Conservation (phyloP, 768 basidiomycete species). For the Piloderma croceum region DNA sequence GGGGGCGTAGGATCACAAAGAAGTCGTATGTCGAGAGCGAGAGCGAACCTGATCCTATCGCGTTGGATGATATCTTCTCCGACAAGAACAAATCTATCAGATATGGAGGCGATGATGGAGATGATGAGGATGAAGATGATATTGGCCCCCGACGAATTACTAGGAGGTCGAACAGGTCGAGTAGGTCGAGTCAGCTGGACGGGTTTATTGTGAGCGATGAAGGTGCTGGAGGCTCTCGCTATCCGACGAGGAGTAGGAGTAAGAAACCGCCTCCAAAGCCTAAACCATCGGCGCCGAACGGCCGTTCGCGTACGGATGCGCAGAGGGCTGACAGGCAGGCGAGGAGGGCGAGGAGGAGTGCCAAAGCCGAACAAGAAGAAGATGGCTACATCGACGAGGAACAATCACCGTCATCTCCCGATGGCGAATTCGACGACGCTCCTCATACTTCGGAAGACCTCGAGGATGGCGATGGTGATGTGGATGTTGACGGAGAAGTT, state of each 20-base stretch:
- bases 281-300: slow-evolving; percentile 15
- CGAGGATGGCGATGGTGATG: slow-evolving; percentile 31
- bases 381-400: slow-evolving; percentile 46
- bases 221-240: slow-evolving; percentile 24
- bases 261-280: slow-evolving; percentile 26
- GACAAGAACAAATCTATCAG: background rate
- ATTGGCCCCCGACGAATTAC: background rate
- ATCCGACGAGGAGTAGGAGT: slow-evolving; percentile 35
- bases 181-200: slow-evolving; percentile 20
- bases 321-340: slow-evolving; percentile 12
- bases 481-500: slow-evolving; percentile 32
- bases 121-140: slow-evolving; percentile 10
- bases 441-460: slow-evolving; percentile 36
- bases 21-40: slow-evolving; percentile 40
- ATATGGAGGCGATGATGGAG: slow-evolving; percentile 1
- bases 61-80: slow-evolving; percentile 12
- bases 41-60: slow-evolving; percentile 35
- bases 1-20: slow-evolving; percentile 39
- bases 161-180: slow-evolving; percentile 7
- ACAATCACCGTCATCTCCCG: slow-evolving; percentile 44
- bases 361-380: slow-evolving; percentile 27
- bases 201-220: slow-evolving; percentile 42
- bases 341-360: slow-evolving; percentile 22
- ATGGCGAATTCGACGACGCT: slow-evolving; percentile 54
- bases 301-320: slow-evolving; percentile 22